Percentiles rank a stretch among this genome's conserved stretches.
phyloP scores from a whole-genome alignment of 2,329 filamentous ascomycete species.

The Celoporthe dispersa region DNA sequence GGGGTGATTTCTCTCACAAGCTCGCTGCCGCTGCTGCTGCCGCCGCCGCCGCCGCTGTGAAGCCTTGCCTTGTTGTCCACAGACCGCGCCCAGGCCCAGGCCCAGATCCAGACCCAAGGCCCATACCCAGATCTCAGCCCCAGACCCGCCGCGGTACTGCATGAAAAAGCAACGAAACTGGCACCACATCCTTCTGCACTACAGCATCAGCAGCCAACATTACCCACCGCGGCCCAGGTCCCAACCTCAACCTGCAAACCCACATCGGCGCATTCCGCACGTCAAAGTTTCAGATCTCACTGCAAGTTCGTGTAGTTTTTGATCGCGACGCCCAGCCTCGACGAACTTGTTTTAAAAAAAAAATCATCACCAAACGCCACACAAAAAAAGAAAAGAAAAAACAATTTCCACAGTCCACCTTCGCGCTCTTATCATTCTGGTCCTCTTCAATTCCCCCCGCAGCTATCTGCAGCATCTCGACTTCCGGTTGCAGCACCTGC shows the following conservation, averaged over 20 bases:
- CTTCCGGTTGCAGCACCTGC: neutral
- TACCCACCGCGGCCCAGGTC: neutral
- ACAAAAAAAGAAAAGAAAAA: neutral
- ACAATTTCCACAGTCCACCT: neutral
- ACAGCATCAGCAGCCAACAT: conserved; percentile 4
- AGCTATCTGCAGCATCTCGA: neutral
- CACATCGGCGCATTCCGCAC: neutral
- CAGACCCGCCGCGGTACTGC: conserved; percentile 13
- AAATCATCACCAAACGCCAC: neutral
- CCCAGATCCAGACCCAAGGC: conserved; percentile 9
- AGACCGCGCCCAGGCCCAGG: conserved; percentile 12
- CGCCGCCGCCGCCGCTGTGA: conserved; percentile 4
- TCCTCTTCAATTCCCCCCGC: neutral
- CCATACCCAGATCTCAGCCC: conserved; percentile 12
- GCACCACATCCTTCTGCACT: neutral
- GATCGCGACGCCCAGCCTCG: neutral
- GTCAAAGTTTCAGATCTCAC: neutral
- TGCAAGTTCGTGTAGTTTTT: neutral
- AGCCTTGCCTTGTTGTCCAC: conserved; percentile 13
- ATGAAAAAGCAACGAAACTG: neutral
- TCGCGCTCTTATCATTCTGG: neutral
- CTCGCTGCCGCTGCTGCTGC: conserved; percentile 16
- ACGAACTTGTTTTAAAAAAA: neutral
- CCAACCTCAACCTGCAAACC: neutral
- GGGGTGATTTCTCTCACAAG: conserved; percentile 28